These are phyloP conservation scores for Gamsiella multidivaricata DNA, from an alignment of 192 early-diverging fungal genomes.

Conservation along the genomic window DNA sequence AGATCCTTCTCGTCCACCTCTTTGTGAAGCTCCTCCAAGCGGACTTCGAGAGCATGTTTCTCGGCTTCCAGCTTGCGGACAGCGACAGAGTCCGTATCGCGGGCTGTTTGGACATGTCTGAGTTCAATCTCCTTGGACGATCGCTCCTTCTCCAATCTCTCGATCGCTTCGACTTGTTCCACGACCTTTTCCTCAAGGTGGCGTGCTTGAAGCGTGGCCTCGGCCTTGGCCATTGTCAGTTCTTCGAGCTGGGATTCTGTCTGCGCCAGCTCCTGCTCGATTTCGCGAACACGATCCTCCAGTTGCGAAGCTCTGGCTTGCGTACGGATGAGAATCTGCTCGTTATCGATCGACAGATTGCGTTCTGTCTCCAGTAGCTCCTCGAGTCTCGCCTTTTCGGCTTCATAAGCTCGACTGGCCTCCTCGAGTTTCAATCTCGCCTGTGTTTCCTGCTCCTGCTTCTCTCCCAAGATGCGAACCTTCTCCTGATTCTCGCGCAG, in stretches of 20 bases:
- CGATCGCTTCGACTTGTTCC: slow-evolving; percentile 19
- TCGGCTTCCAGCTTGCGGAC: slow-evolving; percentile 40
- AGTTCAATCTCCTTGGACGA: slow-evolving; percentile 46
- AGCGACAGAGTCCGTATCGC: slow-evolving; percentile 23
- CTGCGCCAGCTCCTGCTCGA: slow-evolving; percentile 68
- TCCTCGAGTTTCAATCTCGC: slow-evolving; percentile 65
- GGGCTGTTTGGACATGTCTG: slow-evolving; percentile 22
- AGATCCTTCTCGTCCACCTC: slow-evolving; percentile 79
- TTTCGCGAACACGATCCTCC: slow-evolving; percentile 72
- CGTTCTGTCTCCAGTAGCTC: slow-evolving; percentile 77
- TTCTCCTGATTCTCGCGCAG: slow-evolving; percentile 77
- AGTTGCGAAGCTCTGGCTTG: slow-evolving; percentile 77
- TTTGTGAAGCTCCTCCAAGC: slow-evolving; percentile 69
- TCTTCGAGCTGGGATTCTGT: slow-evolving; percentile 73
- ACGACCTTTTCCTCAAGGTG: slow-evolving; percentile 42
- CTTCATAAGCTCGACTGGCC: slow-evolving; percentile 68
- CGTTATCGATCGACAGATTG: slow-evolving; percentile 81
- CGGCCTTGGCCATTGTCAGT: slow-evolving; percentile 58
- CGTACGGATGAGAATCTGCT: slow-evolving; percentile 84
- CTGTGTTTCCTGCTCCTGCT: slow-evolving; percentile 70
- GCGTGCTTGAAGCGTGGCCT: slow-evolving; percentile 7
- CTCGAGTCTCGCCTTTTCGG: slow-evolving; percentile 77
- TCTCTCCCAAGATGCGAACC: slow-evolving; percentile 78
- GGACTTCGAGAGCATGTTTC: slow-evolving; percentile 66
- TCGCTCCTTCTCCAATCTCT: slow-evolving; percentile 38